Base-by-base conservation (phyloP, 257 asterid species). In the Coffea eugenioides region DNA sequence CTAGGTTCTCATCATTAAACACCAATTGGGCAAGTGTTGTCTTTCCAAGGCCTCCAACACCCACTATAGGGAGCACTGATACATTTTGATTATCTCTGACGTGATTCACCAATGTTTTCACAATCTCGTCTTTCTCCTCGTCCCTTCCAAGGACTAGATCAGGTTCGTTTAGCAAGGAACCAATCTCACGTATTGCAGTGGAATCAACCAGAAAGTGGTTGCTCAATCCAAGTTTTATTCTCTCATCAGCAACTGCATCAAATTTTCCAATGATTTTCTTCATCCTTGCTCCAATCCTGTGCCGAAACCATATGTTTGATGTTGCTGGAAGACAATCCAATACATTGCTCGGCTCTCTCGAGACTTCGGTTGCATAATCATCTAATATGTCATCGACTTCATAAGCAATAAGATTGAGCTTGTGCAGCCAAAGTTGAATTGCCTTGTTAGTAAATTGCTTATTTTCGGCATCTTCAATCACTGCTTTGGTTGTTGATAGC, bases 341-440 rank as follows among this genome's bases (percentile, higher is more conserved):
- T 27, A 27, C 27, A 27, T 27, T 27, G 27, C 27, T 27, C 27
- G 27, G 27, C 27, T 27, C 27, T 27, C 27, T 27, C 27, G 27
- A 27, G 27, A 27, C 54, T 43, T 78, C 76, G 11, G 74, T 78
- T 12, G 49, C 52, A 25, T 79, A 86, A 31, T 86, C 90, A 36
- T 80, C 88, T 46, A 87, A 57, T 14, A 84, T 48, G 62, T 85
- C 89, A 8, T 85, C 86, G 5, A 80, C 77, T 75, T 82, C 83
- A 10, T 57, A 82, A 11, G 84, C 74, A 51, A 69, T 76, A 25
- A 36, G 71, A 7, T 51, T 80, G 79, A 85, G 86, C 76, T 85
- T 85, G 34, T 77, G 14, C 13, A 85, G 75, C 89, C 89, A 83
- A 16, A 68, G 36, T 12, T 49, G 46, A 12, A 85, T 25, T 4